These are phyloP conservation scores for Hericium alpestre DNA, from an alignment of 768 basidiomycete species.

Conservation along the genomic window DNA sequence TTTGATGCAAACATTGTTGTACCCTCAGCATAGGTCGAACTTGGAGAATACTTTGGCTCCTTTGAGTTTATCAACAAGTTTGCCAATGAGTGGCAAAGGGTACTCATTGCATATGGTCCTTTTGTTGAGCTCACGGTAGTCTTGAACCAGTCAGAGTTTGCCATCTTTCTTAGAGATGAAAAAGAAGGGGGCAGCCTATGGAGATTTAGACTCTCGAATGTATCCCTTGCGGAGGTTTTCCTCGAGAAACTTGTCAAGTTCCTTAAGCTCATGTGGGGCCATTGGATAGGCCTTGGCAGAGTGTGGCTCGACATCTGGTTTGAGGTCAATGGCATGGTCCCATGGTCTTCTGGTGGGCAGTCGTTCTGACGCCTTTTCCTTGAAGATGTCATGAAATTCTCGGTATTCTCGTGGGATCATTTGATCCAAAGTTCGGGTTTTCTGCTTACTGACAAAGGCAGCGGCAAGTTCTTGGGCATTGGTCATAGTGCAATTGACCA, in stretches of 20 bases:
- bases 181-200: constrained; percentile 16
- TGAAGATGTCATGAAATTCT: neutral
- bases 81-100: constrained; percentile 16
- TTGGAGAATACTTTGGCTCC: too few relatives aligned
- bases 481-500: too few relatives aligned
- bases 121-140: constrained; percentile 19
- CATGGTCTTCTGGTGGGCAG: neutral
- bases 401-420: too few relatives aligned
- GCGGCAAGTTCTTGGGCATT: too few relatives aligned
- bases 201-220: constrained; percentile 15
- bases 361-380: neutral
- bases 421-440: too few relatives aligned
- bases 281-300: constrained; percentile 8
- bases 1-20: constrained; percentile 14
- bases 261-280: constrained; percentile 1
- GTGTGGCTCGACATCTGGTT: neutral
- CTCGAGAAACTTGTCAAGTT: constrained; percentile 8
- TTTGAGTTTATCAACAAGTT: too few relatives aligned
- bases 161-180: too few relatives aligned
- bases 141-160: constrained; percentile 16
- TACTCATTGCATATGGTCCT: constrained; percentile 19
- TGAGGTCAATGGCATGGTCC: constrained; percentile 14
- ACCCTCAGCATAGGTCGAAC: too few relatives aligned
- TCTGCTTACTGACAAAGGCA: too few relatives aligned
- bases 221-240: too few relatives aligned